These are phyloP conservation scores for Panellus pusillus DNA, from an alignment of 768 basidiomycete species.

Conservation along the genomic window DNA sequence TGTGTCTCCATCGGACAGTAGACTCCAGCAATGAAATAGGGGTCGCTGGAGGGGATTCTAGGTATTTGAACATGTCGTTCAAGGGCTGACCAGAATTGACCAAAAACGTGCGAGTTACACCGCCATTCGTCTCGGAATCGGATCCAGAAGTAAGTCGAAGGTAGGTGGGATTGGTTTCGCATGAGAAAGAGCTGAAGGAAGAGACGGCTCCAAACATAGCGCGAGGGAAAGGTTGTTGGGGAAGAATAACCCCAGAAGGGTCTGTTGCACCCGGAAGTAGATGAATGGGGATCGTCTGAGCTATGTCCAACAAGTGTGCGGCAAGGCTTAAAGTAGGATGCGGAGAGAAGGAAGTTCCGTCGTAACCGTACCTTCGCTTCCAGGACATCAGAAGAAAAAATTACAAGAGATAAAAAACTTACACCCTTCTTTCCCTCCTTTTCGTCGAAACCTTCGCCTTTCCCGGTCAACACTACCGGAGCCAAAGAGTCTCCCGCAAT, in stretches of 20 bases:
- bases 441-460: constrained; percentile 32
- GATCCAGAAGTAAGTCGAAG: constrained; percentile 58
- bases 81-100: constrained; percentile 91
- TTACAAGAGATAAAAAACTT: constrained; percentile 26
- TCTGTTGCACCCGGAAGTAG: constrained; percentile 87
- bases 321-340: constrained; percentile 75
- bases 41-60: constrained; percentile 69
- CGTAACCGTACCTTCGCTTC: constrained; percentile 68
- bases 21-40: constrained; percentile 71
- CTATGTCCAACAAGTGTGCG: constrained; percentile 70
- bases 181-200: constrained; percentile 61
- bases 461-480: constrained; percentile 37
- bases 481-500: constrained; percentile 89
- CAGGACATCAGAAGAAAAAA: constrained; percentile 9
- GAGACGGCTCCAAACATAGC: constrained; percentile 81
- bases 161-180: constrained; percentile 91
- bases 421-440: constrained; percentile 58
- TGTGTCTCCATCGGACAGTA: constrained; percentile 90
- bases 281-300: constrained; percentile 78
- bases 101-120: constrained; percentile 60
- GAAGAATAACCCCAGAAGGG: constrained; percentile 85
- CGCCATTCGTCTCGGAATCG: constrained; percentile 26
- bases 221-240: constrained; percentile 90
- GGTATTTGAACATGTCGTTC: constrained; percentile 94
- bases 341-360: constrained; percentile 64